Evolutionary conservation across 257 asterid genomes (phyloP).

Genomic region (Solanum chmielewskii): DNA sequence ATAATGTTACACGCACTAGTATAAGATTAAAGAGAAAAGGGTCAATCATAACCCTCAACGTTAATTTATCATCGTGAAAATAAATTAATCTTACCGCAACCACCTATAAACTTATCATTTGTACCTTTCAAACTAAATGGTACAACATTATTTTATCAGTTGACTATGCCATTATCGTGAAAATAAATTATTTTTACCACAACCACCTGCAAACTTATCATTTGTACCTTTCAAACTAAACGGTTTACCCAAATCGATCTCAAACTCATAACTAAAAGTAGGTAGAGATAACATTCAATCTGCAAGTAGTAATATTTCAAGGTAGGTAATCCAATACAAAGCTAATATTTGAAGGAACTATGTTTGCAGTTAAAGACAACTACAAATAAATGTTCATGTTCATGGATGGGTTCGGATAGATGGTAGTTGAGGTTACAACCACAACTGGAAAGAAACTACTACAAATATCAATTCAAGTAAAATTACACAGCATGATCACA

Average conservation of each 20-base stretch:
- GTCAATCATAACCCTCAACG: too few species aligned
- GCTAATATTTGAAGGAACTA: neutral
- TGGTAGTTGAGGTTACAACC: conserved; percentile 31
- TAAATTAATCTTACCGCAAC: too few species aligned
- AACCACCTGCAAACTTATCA: too few species aligned
- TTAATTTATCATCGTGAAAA: too few species aligned
- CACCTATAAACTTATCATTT: too few species aligned
- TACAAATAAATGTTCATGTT: neutral
- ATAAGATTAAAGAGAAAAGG: too few species aligned
- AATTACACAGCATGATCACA: neutral
- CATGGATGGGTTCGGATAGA: neutral
- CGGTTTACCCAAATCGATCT: too few species aligned
- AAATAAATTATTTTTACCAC: too few species aligned
- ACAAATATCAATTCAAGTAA: neutral
- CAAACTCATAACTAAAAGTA: neutral
- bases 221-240: too few species aligned
- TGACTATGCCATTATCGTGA: too few species aligned
- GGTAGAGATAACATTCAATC: neutral
- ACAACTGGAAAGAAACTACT: conserved; percentile 4
- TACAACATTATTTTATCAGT: too few species aligned
- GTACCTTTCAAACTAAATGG: too few species aligned
- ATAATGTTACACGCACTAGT: neutral
- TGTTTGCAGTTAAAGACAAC: neutral
- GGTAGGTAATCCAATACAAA: neutral
- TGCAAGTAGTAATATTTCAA: neutral